Evolutionary conservation across 192 early-diverging fungal species (phyloP).

Genomic region (Funneliformis mosseae): DNA sequence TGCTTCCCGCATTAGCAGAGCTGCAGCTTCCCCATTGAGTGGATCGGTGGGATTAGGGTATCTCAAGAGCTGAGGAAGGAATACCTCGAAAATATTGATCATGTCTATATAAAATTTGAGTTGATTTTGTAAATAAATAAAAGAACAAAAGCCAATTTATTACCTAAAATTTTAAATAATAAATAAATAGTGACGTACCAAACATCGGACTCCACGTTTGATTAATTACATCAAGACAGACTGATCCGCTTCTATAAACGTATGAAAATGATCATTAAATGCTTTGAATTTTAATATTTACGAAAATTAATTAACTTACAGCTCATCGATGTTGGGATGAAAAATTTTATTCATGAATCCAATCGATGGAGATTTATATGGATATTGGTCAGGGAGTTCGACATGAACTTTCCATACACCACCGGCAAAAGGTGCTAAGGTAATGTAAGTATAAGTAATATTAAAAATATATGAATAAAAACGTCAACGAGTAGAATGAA

Average conservation of each 20-base stretch:
- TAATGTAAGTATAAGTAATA: not conserved
- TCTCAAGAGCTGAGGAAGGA: slow-evolving; percentile 94
- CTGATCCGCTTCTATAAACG: slow-evolving; percentile 86
- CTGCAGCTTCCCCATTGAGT: slow-evolving; percentile 97
- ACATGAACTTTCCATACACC: slow-evolving; percentile 99
- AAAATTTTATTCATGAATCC: slow-evolving; percentile 99
- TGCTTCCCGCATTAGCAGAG: slow-evolving; percentile 94
- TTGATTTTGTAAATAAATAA: not conserved
- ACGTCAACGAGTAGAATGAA: not conserved
- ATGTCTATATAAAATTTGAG: slow-evolving; percentile 66
- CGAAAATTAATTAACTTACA: slow-evolving; percentile 56
- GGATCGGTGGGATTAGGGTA: slow-evolving; percentile 99
- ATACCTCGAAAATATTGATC: slow-evolving; percentile 99
- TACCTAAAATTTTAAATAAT: not conserved
- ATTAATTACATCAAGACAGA: slow-evolving; percentile 99
- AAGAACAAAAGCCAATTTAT: not conserved
- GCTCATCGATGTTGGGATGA: slow-evolving; percentile 99
- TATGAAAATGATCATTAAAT: not conserved
- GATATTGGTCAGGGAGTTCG: slow-evolving; percentile 98
- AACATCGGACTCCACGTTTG: slow-evolving; percentile 99
- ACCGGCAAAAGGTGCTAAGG: slow-evolving; percentile 86
- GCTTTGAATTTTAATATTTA: not conserved
- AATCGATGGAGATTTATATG: slow-evolving; percentile 98
- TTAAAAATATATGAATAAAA: slow-evolving; percentile 10
- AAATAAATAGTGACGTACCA: slow-evolving; percentile 54